These are phyloP conservation scores for Trichoderma gracile DNA, from an alignment of 2,329 filamentous ascomycete species.

Conservation along the genomic window DNA sequence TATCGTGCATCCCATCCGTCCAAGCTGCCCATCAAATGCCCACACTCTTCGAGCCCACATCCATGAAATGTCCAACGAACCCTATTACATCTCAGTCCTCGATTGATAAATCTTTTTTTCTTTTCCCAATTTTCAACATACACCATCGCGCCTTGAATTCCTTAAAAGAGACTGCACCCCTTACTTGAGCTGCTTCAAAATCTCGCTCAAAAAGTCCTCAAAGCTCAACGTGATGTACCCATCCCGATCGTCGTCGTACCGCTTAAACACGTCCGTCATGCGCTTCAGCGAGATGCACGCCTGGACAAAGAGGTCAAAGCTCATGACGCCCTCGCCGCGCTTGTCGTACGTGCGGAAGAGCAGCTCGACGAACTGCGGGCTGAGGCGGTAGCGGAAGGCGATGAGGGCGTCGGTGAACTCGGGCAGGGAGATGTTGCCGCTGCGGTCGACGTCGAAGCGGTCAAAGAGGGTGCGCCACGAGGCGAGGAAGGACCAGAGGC, in stretches of 20 bases:
- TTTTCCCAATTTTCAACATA: background rate
- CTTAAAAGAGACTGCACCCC: no score
- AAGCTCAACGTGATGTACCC: conserved; percentile 86
- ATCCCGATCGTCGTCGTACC: conserved; percentile 95
- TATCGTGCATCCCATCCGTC: conserved; percentile 25
- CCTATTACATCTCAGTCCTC: background rate
- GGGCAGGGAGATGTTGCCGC: conserved; percentile 78
- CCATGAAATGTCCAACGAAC: background rate
- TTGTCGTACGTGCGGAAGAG: conserved; percentile 90
- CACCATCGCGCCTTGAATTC: no score
- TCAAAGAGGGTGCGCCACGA: conserved; percentile 95
- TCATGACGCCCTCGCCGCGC: conserved; percentile 68
- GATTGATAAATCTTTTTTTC: background rate
- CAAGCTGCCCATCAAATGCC: background rate
- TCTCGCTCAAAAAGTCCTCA: conserved; percentile 75
- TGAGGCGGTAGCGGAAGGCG: conserved; percentile 90
- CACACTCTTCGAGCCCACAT: background rate
- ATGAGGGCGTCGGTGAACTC: conserved; percentile 91
- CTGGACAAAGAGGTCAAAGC: conserved; percentile 97
- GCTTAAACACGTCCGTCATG: conserved; percentile 99
- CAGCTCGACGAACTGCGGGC: conserved; percentile 76
- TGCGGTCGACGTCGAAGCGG: conserved; percentile 85
- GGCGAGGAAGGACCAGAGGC: conserved; percentile 91
- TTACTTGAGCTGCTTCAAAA: conserved; percentile 58
- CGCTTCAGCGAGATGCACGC: conserved; percentile 94